A percentile compares a stretch with the other conserved stretches of the same genome.
Evolutionary conservation across 2,329 filamentous ascomycete species (phyloP).

Genomic region (Neopestalotiopsis rosae): DNA sequence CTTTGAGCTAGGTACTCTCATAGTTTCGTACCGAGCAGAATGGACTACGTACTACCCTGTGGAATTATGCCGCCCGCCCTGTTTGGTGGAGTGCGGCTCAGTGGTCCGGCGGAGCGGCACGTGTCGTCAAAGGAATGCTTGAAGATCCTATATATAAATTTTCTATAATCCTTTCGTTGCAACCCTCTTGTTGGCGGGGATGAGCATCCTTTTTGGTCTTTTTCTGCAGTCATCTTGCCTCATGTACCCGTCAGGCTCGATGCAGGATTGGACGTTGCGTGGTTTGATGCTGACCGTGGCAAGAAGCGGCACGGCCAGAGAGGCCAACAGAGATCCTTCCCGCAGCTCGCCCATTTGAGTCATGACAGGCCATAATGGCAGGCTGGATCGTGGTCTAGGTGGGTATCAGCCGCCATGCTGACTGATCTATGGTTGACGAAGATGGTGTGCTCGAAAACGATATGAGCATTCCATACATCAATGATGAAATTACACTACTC

Average conservation of each 20-base stretch:
- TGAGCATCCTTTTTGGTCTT: constrained; percentile 3
- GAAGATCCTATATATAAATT: neutral
- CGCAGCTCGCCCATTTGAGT: neutral
- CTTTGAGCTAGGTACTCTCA: neutral
- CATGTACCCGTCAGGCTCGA: neutral
- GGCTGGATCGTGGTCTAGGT: neutral
- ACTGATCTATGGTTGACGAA: neutral
- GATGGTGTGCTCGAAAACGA: neutral
- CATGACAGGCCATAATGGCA: neutral
- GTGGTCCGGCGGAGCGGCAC: neutral
- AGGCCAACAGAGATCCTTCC: constrained; percentile 6
- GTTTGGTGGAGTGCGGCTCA: neutral
- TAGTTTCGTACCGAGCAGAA: neutral
- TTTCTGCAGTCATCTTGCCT: constrained; percentile 9
- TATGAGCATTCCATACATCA: neutral
- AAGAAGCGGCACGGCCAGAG: neutral
- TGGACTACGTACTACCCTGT: neutral
- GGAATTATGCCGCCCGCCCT: neutral
- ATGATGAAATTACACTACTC: neutral
- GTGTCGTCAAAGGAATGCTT: constrained; percentile 3
- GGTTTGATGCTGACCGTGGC: neutral
- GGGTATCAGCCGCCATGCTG: neutral
- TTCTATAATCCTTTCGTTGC: neutral
- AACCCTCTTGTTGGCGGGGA: neutral
- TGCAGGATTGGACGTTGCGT: neutral